Percentiles rank a stretch among this genome's conserved stretches.
Conservation (phyloP, 257 asterid species). For the Solanum sejunctum region DNA sequence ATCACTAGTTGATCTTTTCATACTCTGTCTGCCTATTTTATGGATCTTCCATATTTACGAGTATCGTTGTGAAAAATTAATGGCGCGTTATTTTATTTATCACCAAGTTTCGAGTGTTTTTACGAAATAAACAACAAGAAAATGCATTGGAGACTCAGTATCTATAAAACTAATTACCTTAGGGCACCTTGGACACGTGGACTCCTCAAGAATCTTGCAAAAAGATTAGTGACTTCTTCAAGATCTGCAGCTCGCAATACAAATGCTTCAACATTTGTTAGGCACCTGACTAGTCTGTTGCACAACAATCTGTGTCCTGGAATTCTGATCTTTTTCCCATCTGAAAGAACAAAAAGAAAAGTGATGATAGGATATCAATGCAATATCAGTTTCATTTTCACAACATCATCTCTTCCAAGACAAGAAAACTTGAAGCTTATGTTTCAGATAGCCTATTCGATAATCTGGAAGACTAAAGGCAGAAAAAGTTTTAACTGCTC, state of each 20-base stretch:
- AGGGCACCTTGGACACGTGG: constrained; percentile 83
- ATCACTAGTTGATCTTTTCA: not conserved
- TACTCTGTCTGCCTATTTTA: not conserved
- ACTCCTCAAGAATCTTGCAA: constrained; percentile 62
- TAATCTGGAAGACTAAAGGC: not conserved
- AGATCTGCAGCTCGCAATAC: constrained; percentile 67
- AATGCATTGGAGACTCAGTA: not conserved
- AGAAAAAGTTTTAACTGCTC: not conserved
- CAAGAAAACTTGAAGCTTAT: not conserved
- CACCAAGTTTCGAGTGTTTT: not conserved
- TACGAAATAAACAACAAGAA: not conserved
- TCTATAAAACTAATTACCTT: constrained; percentile 30
- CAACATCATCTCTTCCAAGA: not conserved
- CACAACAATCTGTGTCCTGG: constrained; percentile 61
- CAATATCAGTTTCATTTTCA: not conserved
- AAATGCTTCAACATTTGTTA: constrained; percentile 74
- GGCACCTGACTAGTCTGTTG: constrained; percentile 59
- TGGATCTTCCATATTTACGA: not conserved
- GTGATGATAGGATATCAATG: not conserved
- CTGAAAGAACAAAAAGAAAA: constrained; percentile 13
- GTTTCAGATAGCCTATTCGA: not conserved
- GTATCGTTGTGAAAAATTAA: not conserved
- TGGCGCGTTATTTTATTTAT: not conserved
- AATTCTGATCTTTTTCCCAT: constrained; percentile 45
- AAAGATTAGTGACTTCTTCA: constrained; percentile 71